Evolutionary conservation across 495 filamentous ascomycete genomes (phyloP).

Genomic region (Daldinia childiae): DNA sequence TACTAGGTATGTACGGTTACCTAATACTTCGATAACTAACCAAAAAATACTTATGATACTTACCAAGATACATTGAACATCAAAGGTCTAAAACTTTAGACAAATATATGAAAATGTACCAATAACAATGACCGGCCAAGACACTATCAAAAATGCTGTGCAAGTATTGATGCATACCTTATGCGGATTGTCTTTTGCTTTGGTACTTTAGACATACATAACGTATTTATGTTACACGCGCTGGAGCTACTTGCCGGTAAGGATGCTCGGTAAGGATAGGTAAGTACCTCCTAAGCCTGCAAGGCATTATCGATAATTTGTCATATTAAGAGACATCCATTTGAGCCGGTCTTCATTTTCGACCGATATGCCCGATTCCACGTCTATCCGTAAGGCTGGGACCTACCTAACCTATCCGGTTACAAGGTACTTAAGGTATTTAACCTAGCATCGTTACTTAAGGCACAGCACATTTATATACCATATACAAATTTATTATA

Average conservation of each 20-base stretch:
- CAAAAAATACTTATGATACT: neutral
- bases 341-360: neutral
- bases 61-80: neutral
- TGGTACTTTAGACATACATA: constrained; percentile 16
- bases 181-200: neutral
- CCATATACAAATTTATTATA: no score
- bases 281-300: neutral
- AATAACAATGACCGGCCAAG: neutral
- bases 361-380: constrained; percentile 5
- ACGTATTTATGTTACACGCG: neutral
- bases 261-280: constrained; percentile 29
- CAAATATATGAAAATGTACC: constrained; percentile 1
- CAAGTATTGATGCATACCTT: neutral
- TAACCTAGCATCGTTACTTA: neutral
- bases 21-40: neutral
- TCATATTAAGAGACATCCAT: constrained; percentile 1
- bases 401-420: neutral
- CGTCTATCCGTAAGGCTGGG: neutral
- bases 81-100: neutral
- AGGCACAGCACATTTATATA: neutral
- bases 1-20: neutral
- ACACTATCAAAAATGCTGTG: neutral
- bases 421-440: no score
- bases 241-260: constrained; percentile 6
- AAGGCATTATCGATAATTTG: constrained; percentile 21